Evolutionary conservation across 169 alveolate species (phyloP).

Genomic region (Cryptosporidium bovis): DNA sequence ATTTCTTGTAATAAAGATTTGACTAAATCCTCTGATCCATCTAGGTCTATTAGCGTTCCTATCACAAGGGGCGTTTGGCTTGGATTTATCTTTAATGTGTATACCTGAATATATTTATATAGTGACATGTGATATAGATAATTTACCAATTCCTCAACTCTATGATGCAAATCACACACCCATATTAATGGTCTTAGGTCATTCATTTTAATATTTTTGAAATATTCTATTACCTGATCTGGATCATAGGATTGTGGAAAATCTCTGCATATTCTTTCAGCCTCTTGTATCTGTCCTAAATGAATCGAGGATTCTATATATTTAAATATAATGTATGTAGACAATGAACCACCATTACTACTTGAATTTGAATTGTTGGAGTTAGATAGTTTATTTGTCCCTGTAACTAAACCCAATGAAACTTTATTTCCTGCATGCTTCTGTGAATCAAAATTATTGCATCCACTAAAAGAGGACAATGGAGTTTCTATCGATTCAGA

Average conservation of each 20-base stretch:
- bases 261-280: conserved; percentile 96
- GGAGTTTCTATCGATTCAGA: conserved; percentile 8
- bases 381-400: conserved; percentile 86
- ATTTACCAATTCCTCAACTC: conserved; percentile 96
- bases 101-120: conserved; percentile 97
- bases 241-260: conserved; percentile 94
- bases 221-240: conserved; percentile 94
- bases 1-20: conserved; percentile 90
- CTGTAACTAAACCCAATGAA: not conserved
- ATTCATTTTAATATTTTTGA: conserved; percentile 94
- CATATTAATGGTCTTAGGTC: conserved; percentile 98
- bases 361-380: conserved; percentile 82
- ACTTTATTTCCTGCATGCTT: conserved; percentile 68
- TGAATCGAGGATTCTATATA: conserved; percentile 98
- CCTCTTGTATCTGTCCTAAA: conserved; percentile 95
- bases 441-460: conserved; percentile 78
- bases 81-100: conserved; percentile 95
- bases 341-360: conserved; percentile 68
- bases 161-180: conserved; percentile 98
- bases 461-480: not conserved
- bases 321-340: conserved; percentile 81
- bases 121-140: conserved; percentile 95
- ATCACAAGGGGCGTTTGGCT: conserved; percentile 97
- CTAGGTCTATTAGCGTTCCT: conserved; percentile 97
- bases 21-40: conserved; percentile 97